These are phyloP conservation scores for Eucalyptus pauciflora DNA, from an alignment of 345 rosid species.

Conservation along the genomic window DNA sequence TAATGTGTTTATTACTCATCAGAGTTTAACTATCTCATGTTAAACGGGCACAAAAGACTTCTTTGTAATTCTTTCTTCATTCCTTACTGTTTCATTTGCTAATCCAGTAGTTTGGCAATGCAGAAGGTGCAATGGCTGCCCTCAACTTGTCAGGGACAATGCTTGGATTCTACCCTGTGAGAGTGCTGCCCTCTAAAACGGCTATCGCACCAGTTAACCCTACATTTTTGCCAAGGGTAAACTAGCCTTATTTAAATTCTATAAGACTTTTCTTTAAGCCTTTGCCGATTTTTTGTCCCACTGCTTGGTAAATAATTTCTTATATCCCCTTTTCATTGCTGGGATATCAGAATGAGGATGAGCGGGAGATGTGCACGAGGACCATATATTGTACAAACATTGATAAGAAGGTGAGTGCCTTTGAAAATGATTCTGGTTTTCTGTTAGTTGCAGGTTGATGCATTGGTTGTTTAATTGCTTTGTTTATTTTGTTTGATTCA, in stretches of 20 bases:
- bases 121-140: slow-evolving; percentile 77
- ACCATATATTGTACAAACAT: slow-evolving; percentile 92
- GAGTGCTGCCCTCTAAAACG: slow-evolving; percentile 87
- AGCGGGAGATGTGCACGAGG: slow-evolving; percentile 90
- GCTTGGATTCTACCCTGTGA: slow-evolving; percentile 88
- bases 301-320: neutral
- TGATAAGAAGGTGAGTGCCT: slow-evolving; percentile 62
- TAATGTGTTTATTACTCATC: neutral
- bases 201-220: slow-evolving; percentile 98
- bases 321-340: neutral
- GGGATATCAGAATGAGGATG: slow-evolving; percentile 61
- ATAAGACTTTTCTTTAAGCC: neutral
- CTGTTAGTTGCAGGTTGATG: neutral
- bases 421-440: neutral
- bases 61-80: neutral
- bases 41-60: neutral
- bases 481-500: neutral
- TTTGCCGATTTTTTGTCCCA: neutral
- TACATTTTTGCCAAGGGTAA: slow-evolving; percentile 86
- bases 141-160: slow-evolving; percentile 70
- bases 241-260: neutral
- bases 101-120: slow-evolving; percentile 3
- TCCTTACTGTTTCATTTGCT: neutral
- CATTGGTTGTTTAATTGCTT: neutral
- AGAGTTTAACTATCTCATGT: neutral